Evolutionary conservation across 345 rosid species (phyloP), one percentile per base, ranked within the genome.

Genomic region (Brassica nigra): DNA sequence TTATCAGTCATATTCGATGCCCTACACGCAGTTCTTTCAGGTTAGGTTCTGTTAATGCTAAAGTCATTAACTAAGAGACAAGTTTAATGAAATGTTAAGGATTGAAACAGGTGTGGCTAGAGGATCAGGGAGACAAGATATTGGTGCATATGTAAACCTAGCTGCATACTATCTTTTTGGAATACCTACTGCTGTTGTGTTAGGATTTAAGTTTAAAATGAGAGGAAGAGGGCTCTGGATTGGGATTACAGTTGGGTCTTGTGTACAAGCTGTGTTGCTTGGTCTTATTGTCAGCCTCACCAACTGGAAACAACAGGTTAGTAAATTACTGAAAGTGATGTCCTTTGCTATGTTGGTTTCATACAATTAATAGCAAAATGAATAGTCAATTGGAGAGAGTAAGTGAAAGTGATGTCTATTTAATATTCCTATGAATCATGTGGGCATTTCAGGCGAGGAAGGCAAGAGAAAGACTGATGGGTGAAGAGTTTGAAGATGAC

Each of bases 51-150:
- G 2, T 0, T 3, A 11, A 36, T 20, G 7, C 31, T 7, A 20
- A 44, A n/a, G 3, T 54, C 55, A 55, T 58, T 15, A 12, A 29
- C 5, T 12, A 20, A 28, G 62, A 72, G 31, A n/a, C 4, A 11
- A 39, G 9, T 2, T 2, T 3, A 16, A 33, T 55, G 5, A 30
- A 42, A 30, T 10, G 15, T 59, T 23, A 4, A 5, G 18, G 66
- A 71, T 33, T 31, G 54, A 63, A 73, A 66, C 73, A 82, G 82
- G 82, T 55, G 73, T 82, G 8, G 82, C 82, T 68, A 82, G 82
- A 73, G 85, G 85, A 74, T 67, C 81, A 37, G 84, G 84, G 68
- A 77, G 82, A 37, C 85, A 82, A 70, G 76, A 82, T 15, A 52
- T 74, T 6, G 85, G 85, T 1, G 85, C 85, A 1, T 82, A 73